phyloP scores from a whole-genome alignment of 257 asterid genomes.

The Solanum gandarillasii region DNA sequence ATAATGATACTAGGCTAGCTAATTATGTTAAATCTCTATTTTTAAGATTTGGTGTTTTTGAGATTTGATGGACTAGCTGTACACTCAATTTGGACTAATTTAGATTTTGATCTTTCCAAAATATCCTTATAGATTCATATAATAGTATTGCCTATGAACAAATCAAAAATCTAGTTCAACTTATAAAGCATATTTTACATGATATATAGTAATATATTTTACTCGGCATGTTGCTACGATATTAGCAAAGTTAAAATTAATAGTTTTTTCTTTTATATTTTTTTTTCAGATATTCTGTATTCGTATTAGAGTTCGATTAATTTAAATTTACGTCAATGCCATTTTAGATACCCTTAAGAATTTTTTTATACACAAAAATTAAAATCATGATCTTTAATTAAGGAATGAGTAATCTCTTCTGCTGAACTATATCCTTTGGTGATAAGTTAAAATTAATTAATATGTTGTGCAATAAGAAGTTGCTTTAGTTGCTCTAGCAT shows the following conservation, averaged over 20 bases:
- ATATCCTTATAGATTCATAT: not conserved
- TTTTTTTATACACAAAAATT: no score
- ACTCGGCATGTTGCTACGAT: not conserved
- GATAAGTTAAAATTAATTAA: not conserved
- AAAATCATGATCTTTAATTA: no score
- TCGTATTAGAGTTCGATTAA: no score
- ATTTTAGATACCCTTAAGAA: not conserved
- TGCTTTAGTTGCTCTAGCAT: not conserved
- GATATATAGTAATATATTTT: not conserved
- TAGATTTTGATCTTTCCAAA: not conserved
- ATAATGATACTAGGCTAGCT: not conserved
- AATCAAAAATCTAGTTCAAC: not conserved
- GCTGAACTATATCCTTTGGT: no score
- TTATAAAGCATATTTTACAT: not conserved
- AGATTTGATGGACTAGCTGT: not conserved
- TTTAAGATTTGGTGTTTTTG: not conserved
- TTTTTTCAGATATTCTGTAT: no score
- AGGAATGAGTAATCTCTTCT: not conserved
- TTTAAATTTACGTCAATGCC: accelerated
- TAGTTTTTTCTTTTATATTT: no score
- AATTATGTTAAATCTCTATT: not conserved
- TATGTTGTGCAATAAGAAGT: not conserved
- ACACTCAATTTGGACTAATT: not conserved
- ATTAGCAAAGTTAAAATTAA: not conserved
- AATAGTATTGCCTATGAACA: not conserved